Base-by-base conservation (phyloP, 306 rosid species). In the Gleditsia sinensis region DNA sequence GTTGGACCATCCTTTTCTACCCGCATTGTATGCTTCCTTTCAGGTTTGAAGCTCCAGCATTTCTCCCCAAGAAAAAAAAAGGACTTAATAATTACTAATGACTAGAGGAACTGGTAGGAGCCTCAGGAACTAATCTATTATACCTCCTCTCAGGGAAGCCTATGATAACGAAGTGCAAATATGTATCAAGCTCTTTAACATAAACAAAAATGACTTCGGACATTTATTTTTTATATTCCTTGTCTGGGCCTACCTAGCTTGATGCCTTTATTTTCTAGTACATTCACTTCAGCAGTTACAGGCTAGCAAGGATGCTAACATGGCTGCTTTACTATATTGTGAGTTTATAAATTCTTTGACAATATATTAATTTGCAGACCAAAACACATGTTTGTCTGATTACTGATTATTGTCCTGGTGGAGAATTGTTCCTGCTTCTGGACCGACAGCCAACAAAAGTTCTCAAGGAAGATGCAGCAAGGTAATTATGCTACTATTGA, bases 1-100 rank as follows among this genome's bases (percentile, higher is more conserved):
- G 92, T 83, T 94, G 91, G 99, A 94, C 76, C 99, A 94, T 75
- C 99, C 99, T 81, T 94, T 94, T 83, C 91, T 94, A 50, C 99
- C 97, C 9, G 96, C 95, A 62, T 67, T 94, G 48, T 94, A 94
- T 78, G 99, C 99, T 67, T 94, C 99, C 34, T 94, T 94, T 77
- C 99, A 94, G 99, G 99, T 94, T 43, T 77, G 87, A 42, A 77
- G 46, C 27, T 81, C 39, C 50, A 56, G 33, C 24, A 13, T 56
- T 42, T 55, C 46, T 74, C 46, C 58, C n/a, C n/a, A n/a, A n/a
- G n/a, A n/a, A n/a, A 9, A 14, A 66, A 55, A 63, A 30, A 56
- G 45, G 4, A 0, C 54, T 21, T 11, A 67, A 3, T 39, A 27
- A 25, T 67, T 32, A 21, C 27, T 74, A 32, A 25, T 39, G 27